Conservation (phyloP, 2,329 filamentous ascomycete genomes). For the Cladosporium sphaerospermum region DNA sequence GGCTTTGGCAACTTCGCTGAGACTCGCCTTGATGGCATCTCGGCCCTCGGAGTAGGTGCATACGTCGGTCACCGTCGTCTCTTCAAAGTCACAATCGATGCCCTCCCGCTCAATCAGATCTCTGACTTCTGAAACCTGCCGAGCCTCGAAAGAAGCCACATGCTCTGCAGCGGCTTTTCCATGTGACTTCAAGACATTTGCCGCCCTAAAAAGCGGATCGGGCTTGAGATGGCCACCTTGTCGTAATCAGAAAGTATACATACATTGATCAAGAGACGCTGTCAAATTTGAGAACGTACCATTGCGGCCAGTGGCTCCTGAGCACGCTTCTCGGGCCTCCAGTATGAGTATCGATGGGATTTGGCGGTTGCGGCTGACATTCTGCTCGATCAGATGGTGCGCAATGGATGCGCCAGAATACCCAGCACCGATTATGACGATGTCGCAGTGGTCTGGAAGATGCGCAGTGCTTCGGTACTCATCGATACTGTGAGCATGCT, state of each 20-base stretch:
- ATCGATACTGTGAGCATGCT: constrained; percentile 35
- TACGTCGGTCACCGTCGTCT: constrained; percentile 34
- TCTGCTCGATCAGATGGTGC: constrained; percentile 22
- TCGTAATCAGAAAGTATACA: background rate
- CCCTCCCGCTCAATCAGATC: constrained; percentile 28
- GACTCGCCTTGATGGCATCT: background rate
- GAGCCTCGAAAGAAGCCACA: constrained; percentile 25
- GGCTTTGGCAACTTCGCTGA: background rate
- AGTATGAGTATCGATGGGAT: constrained; percentile 57
- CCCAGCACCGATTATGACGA: constrained; percentile 65
- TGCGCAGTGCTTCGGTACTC: constrained; percentile 58
- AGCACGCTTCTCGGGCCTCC: constrained; percentile 69
- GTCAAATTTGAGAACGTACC: constrained; percentile 23
- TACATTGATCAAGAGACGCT: no score
- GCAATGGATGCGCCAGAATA: constrained; percentile 54
- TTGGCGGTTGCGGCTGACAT: constrained; percentile 16
- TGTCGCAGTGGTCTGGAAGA: constrained; percentile 56
- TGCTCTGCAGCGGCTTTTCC: constrained; percentile 25
- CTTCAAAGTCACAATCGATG: constrained; percentile 39
- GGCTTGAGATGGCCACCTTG: constrained; percentile 31
- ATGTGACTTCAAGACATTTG: constrained; percentile 19
- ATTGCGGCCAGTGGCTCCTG: constrained; percentile 65
- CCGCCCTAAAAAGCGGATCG: constrained; percentile 28
- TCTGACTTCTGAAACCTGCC: constrained; percentile 26
- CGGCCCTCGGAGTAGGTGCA: constrained; percentile 24